phyloP scores from a whole-genome alignment of 2,329 filamentous ascomycete genomes.

The Aspergillus costaricaensis region DNA sequence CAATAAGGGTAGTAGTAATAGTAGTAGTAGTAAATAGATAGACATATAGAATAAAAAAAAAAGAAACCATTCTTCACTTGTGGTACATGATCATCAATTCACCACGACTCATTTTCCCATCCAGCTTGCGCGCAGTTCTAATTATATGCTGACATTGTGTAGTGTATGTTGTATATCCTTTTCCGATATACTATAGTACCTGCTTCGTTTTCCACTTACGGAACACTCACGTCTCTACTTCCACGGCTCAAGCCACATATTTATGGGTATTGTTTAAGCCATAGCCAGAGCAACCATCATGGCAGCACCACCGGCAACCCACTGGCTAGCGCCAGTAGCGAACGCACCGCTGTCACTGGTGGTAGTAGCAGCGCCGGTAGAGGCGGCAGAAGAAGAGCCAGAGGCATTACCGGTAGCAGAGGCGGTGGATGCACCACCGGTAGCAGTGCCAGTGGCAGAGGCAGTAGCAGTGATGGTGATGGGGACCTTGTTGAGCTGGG shows the following conservation, averaged over 20 bases:
- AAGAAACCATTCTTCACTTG: background rate
- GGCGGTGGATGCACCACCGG: constrained; percentile 17
- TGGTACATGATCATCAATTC: background rate
- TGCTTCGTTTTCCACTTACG: too few species aligned
- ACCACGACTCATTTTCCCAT: too few species aligned
- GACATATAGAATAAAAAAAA: background rate
- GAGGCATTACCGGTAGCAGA: constrained; percentile 1
- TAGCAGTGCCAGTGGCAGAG: constrained; percentile 12
- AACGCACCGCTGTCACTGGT: constrained; percentile 26
- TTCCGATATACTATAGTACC: too few species aligned
- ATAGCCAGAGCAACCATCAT: constrained; percentile 30
- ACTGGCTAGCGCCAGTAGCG: constrained; percentile 22
- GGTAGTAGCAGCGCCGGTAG: constrained; percentile 17
- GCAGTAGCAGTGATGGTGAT: constrained; percentile 30
- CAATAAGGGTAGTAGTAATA: too few species aligned
- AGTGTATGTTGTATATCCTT: too few species aligned
- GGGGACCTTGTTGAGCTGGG: constrained; percentile 4
- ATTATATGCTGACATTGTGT: too few species aligned
- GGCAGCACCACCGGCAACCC: constrained; percentile 30
- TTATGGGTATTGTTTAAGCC: constrained; percentile 15
- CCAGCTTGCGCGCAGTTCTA: too few species aligned
- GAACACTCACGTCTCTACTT: too few species aligned
- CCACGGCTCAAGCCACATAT: too few species aligned
- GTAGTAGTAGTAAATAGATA: background rate
- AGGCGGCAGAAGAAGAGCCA: constrained; percentile 18